Conservation (phyloP, 2,329 filamentous ascomycete species). For the Cordyceps farinosa region DNA sequence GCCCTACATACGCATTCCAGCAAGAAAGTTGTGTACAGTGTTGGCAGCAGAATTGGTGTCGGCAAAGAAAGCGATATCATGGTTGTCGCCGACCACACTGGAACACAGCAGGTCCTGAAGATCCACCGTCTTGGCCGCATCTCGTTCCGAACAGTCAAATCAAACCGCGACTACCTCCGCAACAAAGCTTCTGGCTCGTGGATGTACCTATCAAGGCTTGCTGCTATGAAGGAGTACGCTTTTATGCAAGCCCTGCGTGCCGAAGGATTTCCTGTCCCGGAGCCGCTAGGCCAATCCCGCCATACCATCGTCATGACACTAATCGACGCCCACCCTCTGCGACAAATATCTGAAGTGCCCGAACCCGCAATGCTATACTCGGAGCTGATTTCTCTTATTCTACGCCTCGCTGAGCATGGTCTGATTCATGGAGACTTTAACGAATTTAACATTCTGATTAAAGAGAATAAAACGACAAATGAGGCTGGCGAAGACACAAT, state of each 20-base stretch:
- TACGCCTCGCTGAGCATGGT: conserved; percentile 78
- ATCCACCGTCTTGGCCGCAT: conserved; percentile 94
- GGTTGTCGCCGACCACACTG: conserved; percentile 78
- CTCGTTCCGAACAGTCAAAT: conserved; percentile 93
- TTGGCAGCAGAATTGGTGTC: conserved; percentile 90
- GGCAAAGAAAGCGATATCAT: conserved; percentile 98
- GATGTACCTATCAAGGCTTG: conserved; percentile 96
- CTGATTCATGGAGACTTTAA: conserved; percentile 98
- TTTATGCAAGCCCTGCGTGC: conserved; percentile 86
- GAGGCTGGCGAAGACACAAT: conserved; percentile 43
- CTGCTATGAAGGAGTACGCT: conserved; percentile 88
- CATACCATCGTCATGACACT: conserved; percentile 97
- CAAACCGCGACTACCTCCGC: conserved; percentile 91
- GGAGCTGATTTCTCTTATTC: conserved; percentile 83
- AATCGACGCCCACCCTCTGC: conserved; percentile 85
- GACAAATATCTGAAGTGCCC: conserved; percentile 80
- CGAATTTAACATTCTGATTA: conserved; percentile 96
- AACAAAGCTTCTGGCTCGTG: conserved; percentile 77
- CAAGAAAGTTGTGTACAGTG: conserved; percentile 77
- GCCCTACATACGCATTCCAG: conserved; percentile 86
- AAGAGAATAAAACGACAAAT: conserved; percentile 57
- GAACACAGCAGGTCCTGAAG: conserved; percentile 80
- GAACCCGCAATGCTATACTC: conserved; percentile 83
- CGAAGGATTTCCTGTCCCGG: conserved; percentile 85
- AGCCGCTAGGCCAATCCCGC: conserved; percentile 81